These are phyloP conservation scores for Anisodus acutangulus DNA, from an alignment of 257 asterid genomes.

Conservation along the genomic window DNA sequence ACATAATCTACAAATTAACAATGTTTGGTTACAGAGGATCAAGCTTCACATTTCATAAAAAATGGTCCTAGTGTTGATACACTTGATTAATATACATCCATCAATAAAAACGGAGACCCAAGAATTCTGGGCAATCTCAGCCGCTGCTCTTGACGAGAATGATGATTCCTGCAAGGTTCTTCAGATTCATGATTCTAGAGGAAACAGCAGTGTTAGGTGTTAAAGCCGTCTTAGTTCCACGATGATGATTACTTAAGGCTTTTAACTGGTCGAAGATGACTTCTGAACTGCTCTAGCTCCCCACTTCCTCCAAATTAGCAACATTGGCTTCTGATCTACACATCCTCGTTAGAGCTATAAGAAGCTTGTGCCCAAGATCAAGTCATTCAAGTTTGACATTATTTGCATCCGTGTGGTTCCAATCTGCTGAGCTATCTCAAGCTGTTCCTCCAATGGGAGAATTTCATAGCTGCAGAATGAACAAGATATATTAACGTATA, in stretches of 20 bases:
- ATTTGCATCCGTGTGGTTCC: conserved; percentile 90
- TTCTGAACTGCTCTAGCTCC: conserved; percentile 3
- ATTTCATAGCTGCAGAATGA: conserved; percentile 73
- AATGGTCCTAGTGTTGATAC: background rate
- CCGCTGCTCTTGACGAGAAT: conserved; percentile 7
- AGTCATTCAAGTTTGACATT: conserved; percentile 83
- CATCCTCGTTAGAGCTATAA: conserved; percentile 37
- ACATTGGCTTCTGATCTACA: conserved; percentile 13
- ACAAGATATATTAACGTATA: conserved; percentile 15
- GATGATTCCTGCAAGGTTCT: background rate
- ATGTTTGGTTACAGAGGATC: background rate
- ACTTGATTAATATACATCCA: background rate
- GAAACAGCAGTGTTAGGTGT: conserved; percentile 16
- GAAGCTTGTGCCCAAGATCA: conserved; percentile 78
- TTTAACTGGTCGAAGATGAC: background rate
- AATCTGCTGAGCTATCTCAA: conserved; percentile 80
- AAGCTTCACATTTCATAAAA: background rate
- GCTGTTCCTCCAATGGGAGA: conserved; percentile 83
- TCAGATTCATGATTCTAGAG: background rate
- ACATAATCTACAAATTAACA: background rate
- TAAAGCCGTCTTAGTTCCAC: background rate
- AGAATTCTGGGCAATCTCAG: background rate
- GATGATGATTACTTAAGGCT: conserved; percentile 16
- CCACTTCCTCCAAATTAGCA: conserved; percentile 9
- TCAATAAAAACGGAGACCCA: background rate